Conservation (phyloP, 169 alveolate species). For the Eimeria zaria region DNA sequence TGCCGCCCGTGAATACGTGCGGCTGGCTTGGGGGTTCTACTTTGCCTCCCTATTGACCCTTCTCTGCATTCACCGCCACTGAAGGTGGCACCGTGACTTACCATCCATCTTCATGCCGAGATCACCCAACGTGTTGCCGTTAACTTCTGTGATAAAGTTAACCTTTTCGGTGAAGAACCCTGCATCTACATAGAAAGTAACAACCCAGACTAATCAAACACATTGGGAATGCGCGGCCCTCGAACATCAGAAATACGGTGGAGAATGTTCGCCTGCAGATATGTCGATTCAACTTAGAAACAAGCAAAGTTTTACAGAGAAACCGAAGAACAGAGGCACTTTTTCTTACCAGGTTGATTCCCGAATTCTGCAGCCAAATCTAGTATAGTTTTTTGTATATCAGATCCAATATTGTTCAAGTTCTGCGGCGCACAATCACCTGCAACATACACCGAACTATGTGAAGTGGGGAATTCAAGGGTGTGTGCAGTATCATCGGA, state of each 20-base stretch:
- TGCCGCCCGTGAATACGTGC: background rate
- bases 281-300: background rate
- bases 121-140: background rate
- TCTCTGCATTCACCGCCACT: background rate
- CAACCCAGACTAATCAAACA: background rate
- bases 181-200: background rate
- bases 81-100: background rate
- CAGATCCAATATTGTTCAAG: background rate
- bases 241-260: background rate
- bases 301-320: background rate
- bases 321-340: background rate
- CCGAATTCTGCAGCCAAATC: background rate
- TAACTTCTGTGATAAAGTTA: background rate
- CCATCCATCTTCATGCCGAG: background rate
- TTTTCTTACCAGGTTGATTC: background rate
- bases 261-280: background rate
- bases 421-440: background rate
- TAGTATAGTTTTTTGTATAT: background rate
- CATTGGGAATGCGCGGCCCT: background rate
- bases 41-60: background rate
- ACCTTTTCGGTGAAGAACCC: background rate
- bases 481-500: background rate
- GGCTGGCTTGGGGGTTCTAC: background rate
- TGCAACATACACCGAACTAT: background rate
- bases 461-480: background rate